Base-by-base conservation (phyloP, 2,329 filamentous ascomycete species). In the Arthrobotrys iridis region DNA sequence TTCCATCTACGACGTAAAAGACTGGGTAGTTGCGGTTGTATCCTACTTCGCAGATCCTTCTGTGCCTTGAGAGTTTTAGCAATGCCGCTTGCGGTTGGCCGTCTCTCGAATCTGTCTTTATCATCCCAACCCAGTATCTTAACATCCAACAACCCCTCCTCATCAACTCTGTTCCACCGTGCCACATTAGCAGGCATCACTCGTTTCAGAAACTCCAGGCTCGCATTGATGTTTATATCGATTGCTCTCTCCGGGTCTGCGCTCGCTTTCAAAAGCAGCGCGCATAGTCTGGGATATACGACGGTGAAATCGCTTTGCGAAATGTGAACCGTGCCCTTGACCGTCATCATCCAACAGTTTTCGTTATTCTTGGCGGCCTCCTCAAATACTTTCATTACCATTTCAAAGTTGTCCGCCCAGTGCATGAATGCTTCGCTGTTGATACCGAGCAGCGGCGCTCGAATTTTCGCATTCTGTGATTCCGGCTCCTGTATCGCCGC, bases 401-500 rank as follows among this genome's bases (percentile, higher is more conserved):
- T 84, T 41, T 87, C 82, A 79, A 89, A 89, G 75, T 90, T 91
- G 1, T 85, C 83, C 20, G 86, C 84, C 89, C 89, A 91, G 81
- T 90, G 89, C 84, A 90, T 90, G 82, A 91, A 91, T 0, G 88
- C 89, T 80, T 91, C 89, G 4, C 85, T 87, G 55, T 89, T 89
- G 79, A 91, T 88, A 2, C 86, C 87, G 4, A 91, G 83, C 5
- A 91, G 79, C 3, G 89, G 89, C 10, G 85, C 84, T 37, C 83
- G 82, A 46, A 86, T 85, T 4, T 85, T 81, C 13, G 83, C 83
- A 66, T 86, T 82, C 2, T 83, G 78, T 15, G 84, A 82, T 28
- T 85, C 83, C 80, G 63, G 84, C 77, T 78, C 82, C 77, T 77
- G 84, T 78, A 78, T 86, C 79, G 81, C 87, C 78, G 83, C 81